Conservation (phyloP, 306 rosid genomes). For the Cicer chorassanicum region DNA sequence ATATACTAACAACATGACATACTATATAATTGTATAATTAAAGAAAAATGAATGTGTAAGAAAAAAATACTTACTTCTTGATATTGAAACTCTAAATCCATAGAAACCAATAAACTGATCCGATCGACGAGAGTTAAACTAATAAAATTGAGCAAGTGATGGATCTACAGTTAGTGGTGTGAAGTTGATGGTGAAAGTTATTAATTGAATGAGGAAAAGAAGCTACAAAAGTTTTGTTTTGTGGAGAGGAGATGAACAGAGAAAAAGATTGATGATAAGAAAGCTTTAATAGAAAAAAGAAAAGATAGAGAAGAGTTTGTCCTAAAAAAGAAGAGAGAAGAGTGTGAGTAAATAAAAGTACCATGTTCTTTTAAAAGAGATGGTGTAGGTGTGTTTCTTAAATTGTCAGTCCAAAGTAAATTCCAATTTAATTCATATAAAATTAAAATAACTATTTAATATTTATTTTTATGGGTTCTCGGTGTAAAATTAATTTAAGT, state of each 20-base stretch:
- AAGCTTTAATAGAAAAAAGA: not conserved
- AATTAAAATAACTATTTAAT: too few species aligned
- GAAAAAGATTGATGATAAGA: not conserved
- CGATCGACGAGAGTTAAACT: not conserved
- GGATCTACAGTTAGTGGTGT: slow-evolving; percentile 20
- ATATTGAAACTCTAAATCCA: slow-evolving; percentile 61
- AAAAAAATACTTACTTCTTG: slow-evolving; percentile 53
- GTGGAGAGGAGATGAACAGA: not conserved
- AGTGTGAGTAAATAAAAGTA: not conserved
- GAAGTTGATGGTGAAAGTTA: slow-evolving; percentile 18
- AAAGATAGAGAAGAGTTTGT: not conserved
- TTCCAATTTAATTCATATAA: not conserved
- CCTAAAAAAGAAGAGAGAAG: not conserved
- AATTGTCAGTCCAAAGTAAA: not conserved
- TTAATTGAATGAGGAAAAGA: not conserved
- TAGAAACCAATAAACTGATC: not conserved
- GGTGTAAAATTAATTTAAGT: too few species aligned
- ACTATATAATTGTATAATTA: not conserved
- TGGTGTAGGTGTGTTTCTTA: not conserved
- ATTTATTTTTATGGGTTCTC: too few species aligned
- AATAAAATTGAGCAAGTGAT: slow-evolving; percentile 3
- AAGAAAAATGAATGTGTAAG: not conserved
- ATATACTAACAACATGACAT: not conserved
- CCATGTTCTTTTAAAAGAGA: not conserved
- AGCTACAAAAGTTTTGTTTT: not conserved